Evolutionary conservation across 768 basidiomycete species (phyloP).

Genomic region (Solioccasus polychromus): DNA sequence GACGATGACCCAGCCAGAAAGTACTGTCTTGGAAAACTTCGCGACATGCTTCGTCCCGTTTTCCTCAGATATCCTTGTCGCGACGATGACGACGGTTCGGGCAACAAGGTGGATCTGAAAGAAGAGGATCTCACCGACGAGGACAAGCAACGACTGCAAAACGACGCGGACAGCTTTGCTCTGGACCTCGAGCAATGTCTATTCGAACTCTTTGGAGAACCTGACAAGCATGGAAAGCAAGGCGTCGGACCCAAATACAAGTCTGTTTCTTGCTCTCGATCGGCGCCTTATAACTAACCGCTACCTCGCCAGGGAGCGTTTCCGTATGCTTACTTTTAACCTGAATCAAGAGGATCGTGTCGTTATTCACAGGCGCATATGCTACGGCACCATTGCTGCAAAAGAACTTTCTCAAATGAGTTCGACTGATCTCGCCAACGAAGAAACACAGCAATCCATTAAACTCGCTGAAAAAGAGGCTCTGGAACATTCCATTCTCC

Average conservation of each 20-base stretch:
- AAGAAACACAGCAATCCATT: conserved; percentile 81
- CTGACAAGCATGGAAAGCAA: conserved; percentile 65
- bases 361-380: conserved; percentile 76
- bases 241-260: conserved; percentile 77
- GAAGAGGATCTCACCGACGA: conserved; percentile 57
- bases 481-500: conserved; percentile 80
- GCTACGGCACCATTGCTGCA: conserved; percentile 60
- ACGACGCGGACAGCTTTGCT: conserved; percentile 62
- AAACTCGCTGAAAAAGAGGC: conserved; percentile 80
- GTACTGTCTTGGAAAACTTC: conserved; percentile 76
- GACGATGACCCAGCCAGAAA: conserved; percentile 73
- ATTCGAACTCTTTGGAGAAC: conserved; percentile 74
- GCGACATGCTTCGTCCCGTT: conserved; percentile 67
- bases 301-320: conserved; percentile 64
- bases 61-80: conserved; percentile 69
- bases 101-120: conserved; percentile 40
- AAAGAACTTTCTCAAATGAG: conserved; percentile 80
- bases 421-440: conserved; percentile 84
- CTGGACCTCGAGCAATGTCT: conserved; percentile 71
- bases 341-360: conserved; percentile 79
- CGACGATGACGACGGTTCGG: conserved; percentile 31
- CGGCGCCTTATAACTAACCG: conserved; percentile 3
- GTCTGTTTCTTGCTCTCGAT: conserved; percentile 40
- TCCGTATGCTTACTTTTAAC: conserved; percentile 88
- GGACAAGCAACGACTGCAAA: conserved; percentile 52